A percentile compares a stretch with the other conserved stretches of the same genome.
phyloP scores from a whole-genome alignment of 176 grass and related monocot genomes.

The Bonia amplexicaulis region DNA sequence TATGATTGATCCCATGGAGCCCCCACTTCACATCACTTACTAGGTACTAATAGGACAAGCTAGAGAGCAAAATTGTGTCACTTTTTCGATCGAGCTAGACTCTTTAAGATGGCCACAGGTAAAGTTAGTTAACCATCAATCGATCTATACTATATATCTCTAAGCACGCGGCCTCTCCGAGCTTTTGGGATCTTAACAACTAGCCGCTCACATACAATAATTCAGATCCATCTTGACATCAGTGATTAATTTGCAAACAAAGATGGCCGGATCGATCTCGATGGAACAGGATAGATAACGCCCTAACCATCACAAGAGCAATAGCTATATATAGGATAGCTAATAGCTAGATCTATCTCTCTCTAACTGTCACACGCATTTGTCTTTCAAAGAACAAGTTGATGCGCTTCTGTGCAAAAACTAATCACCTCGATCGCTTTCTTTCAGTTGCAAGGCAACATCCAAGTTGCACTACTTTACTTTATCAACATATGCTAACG shows the following conservation, averaged over 20 bases:
- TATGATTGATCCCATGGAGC: neutral
- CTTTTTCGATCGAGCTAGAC: neutral
- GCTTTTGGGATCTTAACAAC: neutral
- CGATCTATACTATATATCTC: neutral
- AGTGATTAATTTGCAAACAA: conserved; percentile 11
- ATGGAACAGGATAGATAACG: conserved; percentile 9
- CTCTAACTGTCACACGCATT: neutral
- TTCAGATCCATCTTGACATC: neutral
- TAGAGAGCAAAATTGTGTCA: neutral
- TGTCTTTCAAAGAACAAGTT: neutral
- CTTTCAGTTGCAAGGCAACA: neutral
- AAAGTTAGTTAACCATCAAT: neutral
- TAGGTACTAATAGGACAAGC: neutral
- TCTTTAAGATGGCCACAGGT: neutral
- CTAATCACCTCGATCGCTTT: neutral
- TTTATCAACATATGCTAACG: neutral
- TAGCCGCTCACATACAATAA: neutral
- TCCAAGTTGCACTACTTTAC: conserved; percentile 1
- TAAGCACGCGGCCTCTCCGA: neutral
- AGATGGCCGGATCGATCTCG: neutral
- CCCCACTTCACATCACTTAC: neutral
- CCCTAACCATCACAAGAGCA: neutral
- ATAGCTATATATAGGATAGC: neutral
- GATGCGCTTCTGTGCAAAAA: neutral
- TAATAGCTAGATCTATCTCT: neutral